These are phyloP conservation scores for Trametes cingulata DNA, from an alignment of 768 basidiomycete species.

Conservation along the genomic window DNA sequence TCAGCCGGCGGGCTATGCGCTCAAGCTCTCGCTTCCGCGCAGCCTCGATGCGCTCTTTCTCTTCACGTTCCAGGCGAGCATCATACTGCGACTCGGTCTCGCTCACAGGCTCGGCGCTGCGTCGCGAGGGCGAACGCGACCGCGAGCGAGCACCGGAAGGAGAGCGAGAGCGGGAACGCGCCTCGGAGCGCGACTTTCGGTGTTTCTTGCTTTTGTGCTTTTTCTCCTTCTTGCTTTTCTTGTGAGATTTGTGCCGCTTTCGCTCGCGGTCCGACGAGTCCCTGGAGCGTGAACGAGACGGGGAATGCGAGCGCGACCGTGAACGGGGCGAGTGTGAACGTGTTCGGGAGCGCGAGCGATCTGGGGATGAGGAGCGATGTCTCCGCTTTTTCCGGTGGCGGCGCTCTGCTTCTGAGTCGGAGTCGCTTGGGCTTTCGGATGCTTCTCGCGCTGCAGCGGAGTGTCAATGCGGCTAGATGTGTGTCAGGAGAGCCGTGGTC, in stretches of 20 bases:
- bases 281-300: neutral
- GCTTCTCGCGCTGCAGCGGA: constrained; percentile 16
- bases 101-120: constrained; percentile 26
- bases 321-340: constrained; percentile 4
- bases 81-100: constrained; percentile 80
- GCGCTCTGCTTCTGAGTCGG: constrained; percentile 21
- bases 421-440: constrained; percentile 7
- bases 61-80: constrained; percentile 64
- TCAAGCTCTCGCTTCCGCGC: constrained; percentile 51
- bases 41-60: constrained; percentile 55
- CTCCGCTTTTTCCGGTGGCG: constrained; percentile 19
- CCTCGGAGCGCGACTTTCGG: constrained; percentile 19
- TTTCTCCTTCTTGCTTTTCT: constrained; percentile 27
- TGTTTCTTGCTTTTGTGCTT: constrained; percentile 14
- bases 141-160: constrained; percentile 16
- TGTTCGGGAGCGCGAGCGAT: constrained; percentile 13
- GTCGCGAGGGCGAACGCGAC: neutral
- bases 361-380: constrained; percentile 12
- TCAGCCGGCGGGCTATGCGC: constrained; percentile 43
- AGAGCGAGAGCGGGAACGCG: constrained; percentile 7
- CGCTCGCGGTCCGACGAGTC: constrained; percentile 25
- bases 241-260: constrained; percentile 30
- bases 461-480: neutral
- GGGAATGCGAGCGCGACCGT: constrained; percentile 11
- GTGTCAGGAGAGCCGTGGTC: neutral